Evolutionary conservation across 192 early-diverging fungal species (phyloP), one percentile per base, ranked within the genome.

Genomic region (Piromyces finnis): DNA sequence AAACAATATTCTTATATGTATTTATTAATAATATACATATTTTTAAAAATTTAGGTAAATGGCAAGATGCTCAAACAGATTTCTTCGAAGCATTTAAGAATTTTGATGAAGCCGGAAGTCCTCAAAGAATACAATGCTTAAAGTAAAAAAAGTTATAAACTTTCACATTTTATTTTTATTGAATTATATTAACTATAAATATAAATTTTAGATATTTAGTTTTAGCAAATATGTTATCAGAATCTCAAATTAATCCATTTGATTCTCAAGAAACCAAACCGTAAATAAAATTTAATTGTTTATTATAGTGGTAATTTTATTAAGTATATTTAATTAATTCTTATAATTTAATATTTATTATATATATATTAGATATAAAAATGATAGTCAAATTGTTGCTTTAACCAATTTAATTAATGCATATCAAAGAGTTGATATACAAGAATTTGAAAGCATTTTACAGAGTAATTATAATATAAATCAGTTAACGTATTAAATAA

Each of bases 1-100:
- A n/a, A n/a, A n/a, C n/a, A n/a, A n/a, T n/a, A n/a, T n/a, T n/a
- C n/a, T n/a, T n/a, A n/a, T n/a, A n/a, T n/a, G n/a, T n/a, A n/a
- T n/a, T 32, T 15, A 26, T 18, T 29, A 82, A 28, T 30, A 59
- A 32, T 68, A 27, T 28, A 30, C 59, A 35, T 35, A 35, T 35
- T 7, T 35, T 3, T 35, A 7, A 7, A 35, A 7, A 35, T 35
- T 35, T 32, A 93, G 89, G 93, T 85, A 90, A 94, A 80, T 99
- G 97, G 97, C 90, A 93, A 78, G 87, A 92, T 83, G 97, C 97
- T 0, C 93, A 97, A 83, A 88, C 92, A 7, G 95, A 96, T 82
- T 97, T 99, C 82, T 99, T 98, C 85, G 95, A 97, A 79, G 94
- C 96, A 9, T 99, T 99, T 87, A 96, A 96, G 79, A 96, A 96